Evolutionary conservation across 1,139 yeast genomes (phyloP), one percentile per base, ranked within the genome.

Genomic region (Taphrina pruni): DNA sequence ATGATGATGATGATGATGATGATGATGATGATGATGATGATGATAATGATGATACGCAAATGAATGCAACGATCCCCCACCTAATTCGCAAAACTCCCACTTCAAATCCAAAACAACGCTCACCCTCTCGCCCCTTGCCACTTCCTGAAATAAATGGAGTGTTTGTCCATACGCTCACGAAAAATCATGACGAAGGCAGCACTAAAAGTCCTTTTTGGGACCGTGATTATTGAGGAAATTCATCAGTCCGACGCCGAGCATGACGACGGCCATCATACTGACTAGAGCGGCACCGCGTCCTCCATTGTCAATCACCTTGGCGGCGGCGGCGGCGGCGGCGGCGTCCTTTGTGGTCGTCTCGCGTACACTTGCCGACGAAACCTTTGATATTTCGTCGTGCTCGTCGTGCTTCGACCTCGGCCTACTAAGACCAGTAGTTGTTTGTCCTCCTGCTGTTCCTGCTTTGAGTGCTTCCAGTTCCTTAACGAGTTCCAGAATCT

Each of bases 261-360:
- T 57, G 43, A 64, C 61, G 17, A 64, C 61, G 46, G 60, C 61
- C 60, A 64, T 36, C 61, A 57, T 57, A n/a, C 67, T 55, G 46
- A 64, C 58, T 32, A 64, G n/a, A 6, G 67, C 67, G 9, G 67
- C 60, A 20, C 67, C 61, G 14, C 67, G 35, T 0, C 55, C 67
- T 6, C 60, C 66, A 38, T n/a, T 36, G 20, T 38, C 45, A 38
- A 14, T 35, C 38, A 39, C 14, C 39, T 48, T 39, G 50, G 20
- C 54, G n/a, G 55, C 39, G 6, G 14, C 58, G n/a, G 55, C 39
- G 6, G 14, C 58, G 3, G 58, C 14, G 32, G 32, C 32, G 32
- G 32, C 32, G 4, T 26, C 32, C 32, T 26, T 26, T 26, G 32
- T 26, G 4, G 32, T 4, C 32, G 32, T 26, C 4, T 26, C 32